phyloP scores from a whole-genome alignment of 2,329 filamentous ascomycete species.

The Paracoccidioides brasiliensis region DNA sequence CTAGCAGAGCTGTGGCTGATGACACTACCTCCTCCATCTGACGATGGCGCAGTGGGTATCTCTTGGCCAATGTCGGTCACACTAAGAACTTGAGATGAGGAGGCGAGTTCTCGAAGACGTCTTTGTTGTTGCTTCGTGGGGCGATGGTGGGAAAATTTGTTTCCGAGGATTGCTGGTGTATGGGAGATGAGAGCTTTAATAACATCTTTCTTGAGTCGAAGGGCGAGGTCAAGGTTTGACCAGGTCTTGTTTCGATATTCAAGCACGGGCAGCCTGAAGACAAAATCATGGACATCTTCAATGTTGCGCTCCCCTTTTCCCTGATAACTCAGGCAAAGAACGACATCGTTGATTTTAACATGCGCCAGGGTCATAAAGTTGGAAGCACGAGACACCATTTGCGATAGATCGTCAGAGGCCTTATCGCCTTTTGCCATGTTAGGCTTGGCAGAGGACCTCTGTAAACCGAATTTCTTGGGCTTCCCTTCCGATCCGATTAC shows the following conservation, averaged over 20 bases:
- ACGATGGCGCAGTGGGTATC: conserved; percentile 5
- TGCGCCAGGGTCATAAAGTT: conserved; percentile 97
- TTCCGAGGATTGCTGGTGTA: conserved; percentile 89
- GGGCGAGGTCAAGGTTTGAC: conserved; percentile 89
- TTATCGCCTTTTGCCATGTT: conserved; percentile 39
- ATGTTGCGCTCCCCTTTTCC: conserved; percentile 91
- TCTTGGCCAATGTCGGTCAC: conserved; percentile 13
- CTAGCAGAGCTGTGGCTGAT: conserved; percentile 27
- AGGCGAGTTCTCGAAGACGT: conserved; percentile 72
- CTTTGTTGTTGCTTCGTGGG: conserved; percentile 67
- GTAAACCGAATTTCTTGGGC: conserved; percentile 36
- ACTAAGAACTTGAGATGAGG: conserved; percentile 53
- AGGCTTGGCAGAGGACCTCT: conserved; percentile 32
- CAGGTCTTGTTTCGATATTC: conserved; percentile 99
- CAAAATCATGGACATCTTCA: conserved; percentile 93
- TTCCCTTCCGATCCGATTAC: conserved; percentile 24
- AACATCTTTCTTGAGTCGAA: conserved; percentile 87
- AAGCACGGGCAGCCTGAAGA: conserved; percentile 85
- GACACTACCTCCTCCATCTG: conserved; percentile 22
- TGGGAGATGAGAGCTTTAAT: conserved; percentile 90
- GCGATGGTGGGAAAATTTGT: conserved; percentile 85
- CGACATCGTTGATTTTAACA: conserved; percentile 88
- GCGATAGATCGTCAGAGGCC: conserved; percentile 75
- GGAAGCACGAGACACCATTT: conserved; percentile 90
- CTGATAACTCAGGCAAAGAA: conserved; percentile 91